Conservation (phyloP, 257 asterid species). For the Rauvolfia tetraphylla region DNA sequence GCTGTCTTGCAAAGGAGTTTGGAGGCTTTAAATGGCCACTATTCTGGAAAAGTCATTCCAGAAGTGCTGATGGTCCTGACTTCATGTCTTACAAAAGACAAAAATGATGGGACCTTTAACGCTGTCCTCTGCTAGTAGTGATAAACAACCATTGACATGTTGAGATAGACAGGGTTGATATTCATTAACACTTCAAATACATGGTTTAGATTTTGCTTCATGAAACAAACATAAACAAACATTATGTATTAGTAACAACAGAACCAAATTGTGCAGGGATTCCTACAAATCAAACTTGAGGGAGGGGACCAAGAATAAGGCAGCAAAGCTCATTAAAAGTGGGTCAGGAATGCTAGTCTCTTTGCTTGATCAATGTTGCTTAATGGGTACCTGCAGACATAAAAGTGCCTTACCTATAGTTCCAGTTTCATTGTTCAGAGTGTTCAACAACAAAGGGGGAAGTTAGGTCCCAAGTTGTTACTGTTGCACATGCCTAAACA, state of each 20-base stretch:
- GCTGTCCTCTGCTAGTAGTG: neutral
- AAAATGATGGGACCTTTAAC: neutral
- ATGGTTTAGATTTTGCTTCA: neutral
- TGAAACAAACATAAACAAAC: neutral
- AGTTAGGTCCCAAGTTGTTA: neutral
- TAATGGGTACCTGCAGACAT: neutral
- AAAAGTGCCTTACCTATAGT: neutral
- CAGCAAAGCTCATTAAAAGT: neutral
- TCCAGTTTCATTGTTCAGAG: neutral
- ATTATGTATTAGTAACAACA: no score
- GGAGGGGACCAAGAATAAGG: neutral
- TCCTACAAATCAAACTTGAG: no score
- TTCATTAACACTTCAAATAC: neutral
- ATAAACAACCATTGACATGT: neutral
- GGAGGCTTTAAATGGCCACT: neutral
- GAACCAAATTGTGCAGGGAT: no score
- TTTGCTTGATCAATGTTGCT: neutral
- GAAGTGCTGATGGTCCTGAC: neutral
- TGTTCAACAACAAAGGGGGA: neutral
- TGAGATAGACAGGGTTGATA: neutral
- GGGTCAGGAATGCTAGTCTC: neutral
- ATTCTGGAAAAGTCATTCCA: neutral
- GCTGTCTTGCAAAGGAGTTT: neutral
- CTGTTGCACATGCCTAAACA: constrained; percentile 13
- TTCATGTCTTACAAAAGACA: neutral